Evolutionary conservation across 805 yeast genomes (phyloP), one percentile per base, ranked within the genome.

Genomic region (Teunomyces panamensis): DNA sequence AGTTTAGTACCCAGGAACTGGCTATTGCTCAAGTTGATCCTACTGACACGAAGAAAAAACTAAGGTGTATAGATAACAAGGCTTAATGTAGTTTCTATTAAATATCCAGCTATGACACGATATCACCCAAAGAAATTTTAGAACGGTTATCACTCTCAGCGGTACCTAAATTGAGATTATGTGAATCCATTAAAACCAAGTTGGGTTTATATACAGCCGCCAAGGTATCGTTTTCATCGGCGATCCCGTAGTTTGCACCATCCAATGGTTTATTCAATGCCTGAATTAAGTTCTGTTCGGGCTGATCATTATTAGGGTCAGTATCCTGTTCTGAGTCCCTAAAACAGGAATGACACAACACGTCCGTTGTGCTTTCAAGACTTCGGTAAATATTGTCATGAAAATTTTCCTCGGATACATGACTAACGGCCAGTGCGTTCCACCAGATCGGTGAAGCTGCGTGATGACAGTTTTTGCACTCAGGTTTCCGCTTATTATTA

Each of bases 381-480:
- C 26, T 37, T 3, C 41, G 27, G 9, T 37, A 37, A 7, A 37
- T n/a, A n/a, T 37, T 30, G 4, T 37, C 17, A 9, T 13, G 27
- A 26, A 20, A 37, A 11, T 37, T 24, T 14, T 37, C 41, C 17
- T 37, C 30, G 5, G 41, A 37, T 5, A 20, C 14, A n/a, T 37
- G 30, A 10, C 30, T 30, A 14, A 37, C 41, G 29, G 41, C 29
- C 10, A 9, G 4, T 9, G 41, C 29, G 16, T 52, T 49, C 73
- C 74, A 67, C 76, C 76, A 71, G 34, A 63, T 63, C 5, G 76
- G 76, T 3, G 74, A 65, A 4, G 61, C 57, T 0, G 43, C 34
- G 1, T 68, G 53, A 2, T 50, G 43, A 51, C 74, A 69, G 10
- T 37, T 43, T 2, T 29, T 32, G 46, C 74, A 69, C 9, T 34